Evolutionary conservation across 495 filamentous ascomycete species (phyloP).

Genomic region (Annulohypoxylon stygium): DNA sequence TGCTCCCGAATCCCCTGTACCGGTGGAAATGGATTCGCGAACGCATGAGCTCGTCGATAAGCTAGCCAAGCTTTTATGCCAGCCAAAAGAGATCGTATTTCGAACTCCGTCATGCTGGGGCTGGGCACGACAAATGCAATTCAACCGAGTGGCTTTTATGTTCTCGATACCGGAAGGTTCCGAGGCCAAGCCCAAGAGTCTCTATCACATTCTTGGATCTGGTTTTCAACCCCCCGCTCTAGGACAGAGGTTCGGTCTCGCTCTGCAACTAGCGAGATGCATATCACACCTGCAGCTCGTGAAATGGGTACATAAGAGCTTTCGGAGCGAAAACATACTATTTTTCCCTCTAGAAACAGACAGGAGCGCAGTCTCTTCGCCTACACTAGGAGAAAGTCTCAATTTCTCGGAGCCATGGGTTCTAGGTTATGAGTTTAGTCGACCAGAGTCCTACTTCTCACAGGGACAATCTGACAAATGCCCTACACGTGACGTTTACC

Average conservation of each 20-base stretch:
- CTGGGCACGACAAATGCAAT: constrained; percentile 38
- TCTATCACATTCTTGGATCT: constrained; percentile 24
- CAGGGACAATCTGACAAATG: constrained; percentile 38
- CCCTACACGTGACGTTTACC: constrained; percentile 47
- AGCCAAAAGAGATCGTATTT: constrained; percentile 49
- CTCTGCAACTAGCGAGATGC: constrained; percentile 40
- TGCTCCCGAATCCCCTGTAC: constrained; percentile 24
- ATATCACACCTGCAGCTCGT: constrained; percentile 51
- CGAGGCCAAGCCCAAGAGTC: constrained; percentile 17
- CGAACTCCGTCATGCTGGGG: constrained; percentile 49
- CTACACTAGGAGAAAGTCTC: neutral
- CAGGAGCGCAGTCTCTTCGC: neutral
- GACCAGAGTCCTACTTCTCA: constrained; percentile 47
- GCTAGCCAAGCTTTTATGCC: constrained; percentile 43
- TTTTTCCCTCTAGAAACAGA: constrained; percentile 46
- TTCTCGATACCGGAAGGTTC: constrained; percentile 34
- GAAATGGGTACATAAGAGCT: constrained; percentile 54
- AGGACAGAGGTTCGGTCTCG: constrained; percentile 46
- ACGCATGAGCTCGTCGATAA: constrained; percentile 34
- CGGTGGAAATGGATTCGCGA: constrained; percentile 27
- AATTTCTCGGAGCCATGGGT: constrained; percentile 48
- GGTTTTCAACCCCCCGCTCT: constrained; percentile 31
- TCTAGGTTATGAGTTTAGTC: constrained; percentile 52
- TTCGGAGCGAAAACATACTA: constrained; percentile 53
- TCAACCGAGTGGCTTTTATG: constrained; percentile 41